These are phyloP conservation scores for Solanum tarapatanum DNA, from an alignment of 257 asterid genomes.

Conservation along the genomic window DNA sequence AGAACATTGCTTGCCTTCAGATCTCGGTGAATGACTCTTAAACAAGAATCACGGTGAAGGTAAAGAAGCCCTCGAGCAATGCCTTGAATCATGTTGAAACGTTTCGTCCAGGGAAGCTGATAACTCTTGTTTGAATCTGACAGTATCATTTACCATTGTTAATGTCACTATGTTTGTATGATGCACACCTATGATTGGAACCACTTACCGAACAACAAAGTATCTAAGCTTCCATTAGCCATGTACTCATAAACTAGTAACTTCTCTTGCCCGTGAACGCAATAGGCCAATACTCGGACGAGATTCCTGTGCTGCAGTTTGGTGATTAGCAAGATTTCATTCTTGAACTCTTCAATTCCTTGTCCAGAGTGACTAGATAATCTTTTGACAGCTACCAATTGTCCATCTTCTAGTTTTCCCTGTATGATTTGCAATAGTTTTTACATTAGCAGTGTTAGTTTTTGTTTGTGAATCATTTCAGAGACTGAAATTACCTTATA, in stretches of 20 bases:
- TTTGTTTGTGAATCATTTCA: not conserved
- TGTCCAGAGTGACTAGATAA: not conserved
- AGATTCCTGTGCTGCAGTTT: not conserved
- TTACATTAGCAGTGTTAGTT: not conserved
- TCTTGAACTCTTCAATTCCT: not conserved
- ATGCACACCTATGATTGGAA: not conserved
- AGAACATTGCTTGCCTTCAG: not conserved
- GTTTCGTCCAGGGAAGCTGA: not conserved
- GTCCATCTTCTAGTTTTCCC: not conserved
- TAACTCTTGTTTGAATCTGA: not conserved
- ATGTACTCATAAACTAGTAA: not conserved
- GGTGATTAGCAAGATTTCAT: not conserved
- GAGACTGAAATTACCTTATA: not conserved
- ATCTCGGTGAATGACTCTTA: not conserved
- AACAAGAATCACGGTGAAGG: not conserved
- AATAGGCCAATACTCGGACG: not conserved
- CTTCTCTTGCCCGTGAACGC: not conserved
- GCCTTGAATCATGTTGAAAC: not conserved
- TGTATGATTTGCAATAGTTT: not conserved
- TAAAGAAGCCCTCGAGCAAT: not conserved
- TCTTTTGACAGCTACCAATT: not conserved
- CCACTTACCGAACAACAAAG: not conserved
- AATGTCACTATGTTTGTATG: not conserved
- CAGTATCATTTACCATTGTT: not conserved
- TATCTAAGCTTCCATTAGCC: not conserved